phyloP scores from a whole-genome alignment of 371 early-diverging fungal genomes.

The Syncephalis plumigaleata region DNA sequence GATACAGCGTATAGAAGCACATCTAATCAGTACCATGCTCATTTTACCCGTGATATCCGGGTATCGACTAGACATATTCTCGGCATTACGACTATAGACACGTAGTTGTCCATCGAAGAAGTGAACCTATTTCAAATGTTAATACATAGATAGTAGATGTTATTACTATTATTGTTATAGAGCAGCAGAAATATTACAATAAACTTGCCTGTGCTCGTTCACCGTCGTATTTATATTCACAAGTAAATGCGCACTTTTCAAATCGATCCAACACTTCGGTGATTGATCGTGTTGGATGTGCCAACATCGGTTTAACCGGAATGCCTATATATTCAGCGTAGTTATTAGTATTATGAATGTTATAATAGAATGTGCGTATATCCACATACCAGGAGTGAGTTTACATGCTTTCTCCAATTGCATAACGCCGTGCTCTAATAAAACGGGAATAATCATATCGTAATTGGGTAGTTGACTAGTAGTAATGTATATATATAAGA shows the following conservation, averaged over 20 bases:
- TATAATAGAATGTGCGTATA: no score
- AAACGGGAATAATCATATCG: constrained; percentile 67
- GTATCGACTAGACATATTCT: constrained; percentile 91
- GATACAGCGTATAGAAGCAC: background rate
- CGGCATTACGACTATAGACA: constrained; percentile 95
- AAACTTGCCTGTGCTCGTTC: constrained; percentile 90
- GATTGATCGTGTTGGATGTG: constrained; percentile 94
- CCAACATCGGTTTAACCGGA: constrained; percentile 99
- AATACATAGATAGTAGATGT: no score
- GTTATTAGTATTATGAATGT: constrained; percentile 12
- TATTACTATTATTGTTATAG: background rate
- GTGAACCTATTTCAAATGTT: constrained; percentile 43
- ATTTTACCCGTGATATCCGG: constrained; percentile 76
- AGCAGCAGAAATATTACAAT: constrained; percentile 16
- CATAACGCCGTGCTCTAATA: constrained; percentile 59
- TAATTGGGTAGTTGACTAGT: constrained; percentile 75
- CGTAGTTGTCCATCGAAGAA: constrained; percentile 49
- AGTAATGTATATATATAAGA: constrained; percentile 1
- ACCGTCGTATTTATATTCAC: constrained; percentile 99
- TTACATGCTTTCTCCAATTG: constrained; percentile 53
- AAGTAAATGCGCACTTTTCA: constrained; percentile 79
- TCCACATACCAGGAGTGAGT: constrained; percentile 61
- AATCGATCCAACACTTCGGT: constrained; percentile 90
- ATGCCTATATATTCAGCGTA: constrained; percentile 39
- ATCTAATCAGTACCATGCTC: constrained; percentile 26